A percentile compares a stretch with the other conserved stretches of the same genome.
phyloP scores from a whole-genome alignment of 805 yeast species.

The Pichia nanzhaoensis region DNA sequence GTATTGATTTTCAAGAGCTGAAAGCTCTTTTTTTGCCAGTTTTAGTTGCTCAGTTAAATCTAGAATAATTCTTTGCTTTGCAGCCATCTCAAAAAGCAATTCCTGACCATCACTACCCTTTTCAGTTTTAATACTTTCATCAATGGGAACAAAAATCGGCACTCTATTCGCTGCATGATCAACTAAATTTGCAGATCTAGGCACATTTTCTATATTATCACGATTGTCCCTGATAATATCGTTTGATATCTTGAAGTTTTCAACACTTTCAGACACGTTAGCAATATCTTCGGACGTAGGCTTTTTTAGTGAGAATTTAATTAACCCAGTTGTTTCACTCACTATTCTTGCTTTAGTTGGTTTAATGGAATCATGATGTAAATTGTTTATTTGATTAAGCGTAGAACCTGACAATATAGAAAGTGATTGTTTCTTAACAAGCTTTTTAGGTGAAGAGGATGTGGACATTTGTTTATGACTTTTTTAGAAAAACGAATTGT shows the following conservation, averaged over 20 bases:
- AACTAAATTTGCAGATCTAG: constrained; percentile 3
- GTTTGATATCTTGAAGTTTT: neutral
- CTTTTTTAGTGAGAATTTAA: constrained; percentile 34
- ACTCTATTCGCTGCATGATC: constrained; percentile 19
- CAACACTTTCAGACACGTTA: neutral
- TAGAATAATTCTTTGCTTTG: constrained; percentile 46
- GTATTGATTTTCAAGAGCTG: constrained; percentile 30
- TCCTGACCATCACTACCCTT: constrained; percentile 8
- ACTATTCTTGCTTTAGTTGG: constrained; percentile 35
- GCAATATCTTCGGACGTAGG: neutral
- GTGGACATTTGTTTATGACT: constrained; percentile 4
- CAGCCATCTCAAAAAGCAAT: constrained; percentile 36
- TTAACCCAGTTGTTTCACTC: constrained; percentile 47
- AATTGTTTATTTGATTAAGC: constrained; percentile 20
- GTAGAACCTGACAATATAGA: constrained; percentile 28
- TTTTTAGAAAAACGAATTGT: neutral
- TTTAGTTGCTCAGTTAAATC: constrained; percentile 43
- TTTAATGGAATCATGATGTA: constrained; percentile 10
- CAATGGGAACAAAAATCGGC: constrained; percentile 33
- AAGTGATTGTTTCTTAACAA: constrained; percentile 28
- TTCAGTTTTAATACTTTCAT: constrained; percentile 9
- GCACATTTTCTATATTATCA: neutral
- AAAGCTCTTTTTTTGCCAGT: constrained; percentile 34
- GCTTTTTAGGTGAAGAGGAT: constrained; percentile 4
- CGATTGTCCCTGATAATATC: neutral